Conservation (phyloP, 1,284 basidiomycete genomes). For the Sporisorium iseilematis-ciliati region DNA sequence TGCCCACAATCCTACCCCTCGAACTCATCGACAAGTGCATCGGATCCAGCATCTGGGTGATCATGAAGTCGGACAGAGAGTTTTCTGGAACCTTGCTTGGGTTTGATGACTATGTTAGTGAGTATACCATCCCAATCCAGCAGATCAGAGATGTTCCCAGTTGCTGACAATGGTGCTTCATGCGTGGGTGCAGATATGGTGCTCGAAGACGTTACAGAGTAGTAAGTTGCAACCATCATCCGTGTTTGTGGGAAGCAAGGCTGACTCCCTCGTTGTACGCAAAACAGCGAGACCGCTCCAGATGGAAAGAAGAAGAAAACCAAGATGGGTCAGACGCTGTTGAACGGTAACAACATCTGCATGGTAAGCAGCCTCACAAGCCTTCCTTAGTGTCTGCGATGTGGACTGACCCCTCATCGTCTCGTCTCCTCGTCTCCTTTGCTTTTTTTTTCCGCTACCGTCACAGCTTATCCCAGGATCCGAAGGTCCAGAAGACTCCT, state of each 20-base stretch:
- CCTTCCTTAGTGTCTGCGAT: not conserved
- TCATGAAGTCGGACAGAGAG: conserved; percentile 70
- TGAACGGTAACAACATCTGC: conserved; percentile 98
- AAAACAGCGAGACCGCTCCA: conserved; percentile 81
- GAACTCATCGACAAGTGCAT: conserved; percentile 70
- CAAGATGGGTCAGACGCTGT: conserved; percentile 85
- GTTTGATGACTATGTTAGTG: conserved; percentile 99
- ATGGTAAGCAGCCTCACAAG: conserved; percentile 77
- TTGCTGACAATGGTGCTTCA: not conserved
- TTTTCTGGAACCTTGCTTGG: conserved; percentile 90
- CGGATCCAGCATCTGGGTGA: conserved; percentile 69
- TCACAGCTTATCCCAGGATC: conserved; percentile 53
- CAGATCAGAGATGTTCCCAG: not conserved
- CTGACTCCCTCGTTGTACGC: not conserved
- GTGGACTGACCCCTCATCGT: not conserved
- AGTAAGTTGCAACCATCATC: conserved; percentile 73
- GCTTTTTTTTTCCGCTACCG: too few relatives aligned
- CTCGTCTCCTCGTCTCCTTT: too few relatives aligned
- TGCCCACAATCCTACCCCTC: conserved; percentile 64
- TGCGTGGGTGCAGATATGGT: conserved; percentile 94
- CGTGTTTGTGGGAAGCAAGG: not conserved
- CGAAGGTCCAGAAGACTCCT: conserved; percentile 47
- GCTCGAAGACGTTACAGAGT: conserved; percentile 95
- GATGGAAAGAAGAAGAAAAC: conserved; percentile 85
- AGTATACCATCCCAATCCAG: conserved; percentile 72